Base-by-base conservation (phyloP, 768 basidiomycete genomes). In the Amanita phalloides region DNA sequence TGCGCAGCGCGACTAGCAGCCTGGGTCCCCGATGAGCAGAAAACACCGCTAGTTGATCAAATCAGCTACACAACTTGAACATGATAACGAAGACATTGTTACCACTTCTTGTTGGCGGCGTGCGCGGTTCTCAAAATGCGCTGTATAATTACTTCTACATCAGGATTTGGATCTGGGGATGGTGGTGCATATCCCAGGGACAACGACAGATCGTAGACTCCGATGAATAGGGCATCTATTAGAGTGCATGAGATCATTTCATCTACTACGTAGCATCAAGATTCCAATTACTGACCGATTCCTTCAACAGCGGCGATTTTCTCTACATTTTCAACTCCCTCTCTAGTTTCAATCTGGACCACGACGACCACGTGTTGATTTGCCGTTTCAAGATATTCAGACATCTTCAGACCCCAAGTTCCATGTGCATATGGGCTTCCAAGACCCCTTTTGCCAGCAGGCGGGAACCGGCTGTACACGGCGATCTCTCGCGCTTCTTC, bases 161-260 rank as follows among this genome's bases (percentile, higher is more conserved):
- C 75, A 0, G 81, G 78, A 54, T 84, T 78, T 0, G 81, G 79
- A 56, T 84, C 77, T 0, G 82, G 28, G 28, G 74, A 72, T 13
- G 83, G 83, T 4, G 78, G 64, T 1, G 78, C 73, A 59, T 74
- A 78, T 33, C 82, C 82, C 25, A 82, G 67, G 1, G 75, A 71
- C 47, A 82, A 69, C 1, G 84, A 86, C 38, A 86, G 71, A 59
- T 85, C 83, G 54, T 78, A 85, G 3, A 82, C 83, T 3, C 83
- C 82, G 49, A 85, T 76, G 64, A 65, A 62, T 21, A 64, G 51
- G 6, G 64, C 69, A 51, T 73, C 71, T 73, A 39, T 1, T 0
- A 25, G 53, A 17, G 33, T 1, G 48, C 66, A 61, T 50, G 68
- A n/a, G 68, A 53, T 9, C 58, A 53, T 49, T 63, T 17, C 17